Evolutionary conservation across 495 filamentous ascomycete genomes (phyloP), one percentile per base, ranked within the genome.

Genomic region (Lepraria neglecta): DNA sequence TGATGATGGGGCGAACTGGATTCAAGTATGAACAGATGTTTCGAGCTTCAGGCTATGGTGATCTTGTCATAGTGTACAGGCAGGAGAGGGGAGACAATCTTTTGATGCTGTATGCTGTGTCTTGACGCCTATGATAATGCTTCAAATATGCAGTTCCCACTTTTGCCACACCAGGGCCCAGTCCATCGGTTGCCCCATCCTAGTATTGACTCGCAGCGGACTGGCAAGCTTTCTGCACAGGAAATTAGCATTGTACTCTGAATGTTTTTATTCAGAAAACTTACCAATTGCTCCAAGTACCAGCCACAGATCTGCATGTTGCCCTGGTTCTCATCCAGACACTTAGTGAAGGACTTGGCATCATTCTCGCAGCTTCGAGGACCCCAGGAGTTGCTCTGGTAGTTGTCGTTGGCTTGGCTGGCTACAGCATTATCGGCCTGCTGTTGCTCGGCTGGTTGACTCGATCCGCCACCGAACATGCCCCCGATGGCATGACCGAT

Each of bases 231-330:
- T 96, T 38, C 35, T 38, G 35, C 96, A 84, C 86, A 62, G 68
- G 63, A 38, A 31, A 35, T 54, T 61, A 62, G 72, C 59, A 66
- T 56, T 57, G 12, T 65, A 64, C 44, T 21, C 44, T 14, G 6
- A 46, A 46, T 19, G 45, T 27, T 76, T 73, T 69, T 73, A 72
- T 67, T 58, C 52, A 52, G 7, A 38, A 27, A 63, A 74, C 77
- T 52, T 75, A 84, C 80, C 72, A 97, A 79, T 82, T 97, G 94
- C 74, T 97, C 92, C 68, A 98, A 74, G 73, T 98, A 98, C 92
- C 92, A 98, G 63, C 86, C 85, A 77, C 94, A 98, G 69, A 95
- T 96, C 72, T 87, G 86, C 86, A 97, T 85, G 73, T 94, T 87
- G 59, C 94, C 94, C 68, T 83, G 74, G 75, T 46, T 46, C 15